phyloP scores from a whole-genome alignment of 2,329 filamentous ascomycete genomes.

The Exophiala lecanii-corni region DNA sequence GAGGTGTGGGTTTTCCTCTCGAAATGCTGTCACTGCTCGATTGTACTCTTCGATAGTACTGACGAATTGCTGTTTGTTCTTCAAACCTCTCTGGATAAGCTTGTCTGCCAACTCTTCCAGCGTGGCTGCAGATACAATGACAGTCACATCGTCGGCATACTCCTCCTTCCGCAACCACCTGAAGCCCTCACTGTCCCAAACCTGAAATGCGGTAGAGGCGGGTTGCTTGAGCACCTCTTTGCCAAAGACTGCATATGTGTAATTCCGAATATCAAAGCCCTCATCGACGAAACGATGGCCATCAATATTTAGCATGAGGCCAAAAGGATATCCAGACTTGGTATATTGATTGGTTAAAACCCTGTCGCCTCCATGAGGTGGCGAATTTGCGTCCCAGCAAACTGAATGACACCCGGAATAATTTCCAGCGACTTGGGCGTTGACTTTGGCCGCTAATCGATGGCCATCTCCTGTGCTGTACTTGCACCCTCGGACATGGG shows the following conservation, averaged over 20 bases:
- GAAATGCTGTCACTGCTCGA: constrained; percentile 47
- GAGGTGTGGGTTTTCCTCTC: constrained; percentile 40
- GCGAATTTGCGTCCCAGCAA: constrained; percentile 61
- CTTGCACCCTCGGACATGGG: constrained; percentile 58
- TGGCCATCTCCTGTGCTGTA: constrained; percentile 58
- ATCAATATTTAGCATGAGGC: constrained; percentile 58
- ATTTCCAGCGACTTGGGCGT: constrained; percentile 52
- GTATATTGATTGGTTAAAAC: constrained; percentile 62
- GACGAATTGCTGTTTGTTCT: constrained; percentile 44
- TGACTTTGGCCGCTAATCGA: constrained; percentile 33
- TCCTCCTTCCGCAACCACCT: constrained; percentile 57
- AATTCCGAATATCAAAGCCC: constrained; percentile 61
- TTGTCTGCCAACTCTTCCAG: constrained; percentile 55
- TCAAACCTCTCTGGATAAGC: constrained; percentile 45
- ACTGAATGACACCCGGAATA: constrained; percentile 63
- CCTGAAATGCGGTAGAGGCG: constrained; percentile 56
- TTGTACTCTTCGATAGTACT: constrained; percentile 55
- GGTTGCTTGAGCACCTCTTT: constrained; percentile 58
- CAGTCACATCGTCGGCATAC: constrained; percentile 55
- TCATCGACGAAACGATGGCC: constrained; percentile 64
- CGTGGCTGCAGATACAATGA: constrained; percentile 47
- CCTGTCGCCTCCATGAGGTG: constrained; percentile 51
- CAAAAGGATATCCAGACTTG: constrained; percentile 64
- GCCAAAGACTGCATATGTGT: constrained; percentile 64
- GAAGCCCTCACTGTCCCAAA: constrained; percentile 55